Percentiles rank a stretch among this genome's conserved stretches.
Evolutionary conservation across 108 stramenopile species (phyloP).

Genomic region (Skeletonema tropicum): DNA sequence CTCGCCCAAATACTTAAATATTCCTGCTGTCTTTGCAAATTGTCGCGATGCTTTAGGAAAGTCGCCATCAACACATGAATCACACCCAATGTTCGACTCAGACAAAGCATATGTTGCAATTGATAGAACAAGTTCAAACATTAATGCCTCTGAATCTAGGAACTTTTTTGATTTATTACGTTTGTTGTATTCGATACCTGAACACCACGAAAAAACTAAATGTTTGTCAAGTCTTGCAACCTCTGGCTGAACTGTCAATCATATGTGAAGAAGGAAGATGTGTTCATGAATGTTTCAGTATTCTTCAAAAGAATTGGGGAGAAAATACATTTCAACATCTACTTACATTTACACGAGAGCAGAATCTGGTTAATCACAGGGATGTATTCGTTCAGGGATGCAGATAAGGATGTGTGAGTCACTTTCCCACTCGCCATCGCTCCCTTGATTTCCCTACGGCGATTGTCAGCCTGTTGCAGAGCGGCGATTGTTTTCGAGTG

Average conservation of each 20-base stretch:
- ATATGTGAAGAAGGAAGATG: background rate
- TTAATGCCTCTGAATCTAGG: conserved; percentile 84
- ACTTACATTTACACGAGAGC: conserved; percentile 85
- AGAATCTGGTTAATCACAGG: conserved; percentile 83
- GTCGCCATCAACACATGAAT: conserved; percentile 70
- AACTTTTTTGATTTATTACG: conserved; percentile 30
- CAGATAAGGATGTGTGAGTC: conserved; percentile 20
- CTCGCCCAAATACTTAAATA: conserved; percentile 70
- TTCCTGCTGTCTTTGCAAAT: conserved; percentile 78
- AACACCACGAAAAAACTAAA: conserved; percentile 74
- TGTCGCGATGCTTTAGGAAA: conserved; percentile 76
- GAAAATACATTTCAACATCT: conserved; percentile 46
- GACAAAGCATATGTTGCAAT: conserved; percentile 74
- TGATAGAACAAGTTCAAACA: conserved; percentile 87
- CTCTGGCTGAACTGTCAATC: conserved; percentile 13
- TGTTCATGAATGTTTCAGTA: background rate
- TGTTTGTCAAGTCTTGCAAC: conserved; percentile 35
- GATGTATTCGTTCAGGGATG: conserved; percentile 42
- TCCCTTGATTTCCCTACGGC: conserved; percentile 35
- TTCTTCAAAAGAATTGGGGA: no score
- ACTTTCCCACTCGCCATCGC: conserved; percentile 38
- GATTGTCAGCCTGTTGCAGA: conserved; percentile 39
- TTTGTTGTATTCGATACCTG: conserved; percentile 73
- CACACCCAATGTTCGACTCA: conserved; percentile 76
- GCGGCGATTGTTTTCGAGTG: conserved; percentile 32